These are phyloP conservation scores for Rhodocollybia butyracea DNA, from an alignment of 768 basidiomycete genomes.

Conservation along the genomic window DNA sequence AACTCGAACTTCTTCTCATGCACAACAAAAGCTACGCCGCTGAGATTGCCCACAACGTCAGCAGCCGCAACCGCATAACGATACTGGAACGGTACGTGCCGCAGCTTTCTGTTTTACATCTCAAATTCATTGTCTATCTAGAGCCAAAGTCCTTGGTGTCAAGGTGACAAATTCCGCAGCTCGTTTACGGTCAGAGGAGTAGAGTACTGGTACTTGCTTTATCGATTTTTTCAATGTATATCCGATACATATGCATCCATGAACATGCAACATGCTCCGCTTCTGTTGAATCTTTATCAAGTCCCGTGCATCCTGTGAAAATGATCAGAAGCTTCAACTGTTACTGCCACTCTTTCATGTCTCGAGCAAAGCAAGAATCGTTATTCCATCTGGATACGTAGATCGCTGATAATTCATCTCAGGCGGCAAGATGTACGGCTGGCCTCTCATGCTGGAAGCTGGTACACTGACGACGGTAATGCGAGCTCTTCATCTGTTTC, in stretches of 20 bases:
- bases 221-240: conserved; percentile 48
- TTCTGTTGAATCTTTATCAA: background rate
- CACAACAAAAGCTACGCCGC: conserved; percentile 96
- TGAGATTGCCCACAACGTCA: conserved; percentile 95
- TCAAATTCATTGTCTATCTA: conserved; percentile 25
- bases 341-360: conserved; percentile 9
- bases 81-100: conserved; percentile 79
- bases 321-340: background rate
- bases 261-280: conserved; percentile 35
- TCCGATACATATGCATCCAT: conserved; percentile 46
- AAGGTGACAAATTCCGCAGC: conserved; percentile 94
- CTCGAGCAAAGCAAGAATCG: background rate
- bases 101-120: background rate
- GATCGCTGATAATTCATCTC: background rate
- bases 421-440: conserved; percentile 28
- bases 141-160: conserved; percentile 82
- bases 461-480: conserved; percentile 78
- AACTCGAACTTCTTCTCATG: conserved; percentile 94
- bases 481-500: conserved; percentile 12
- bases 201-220: conserved; percentile 39
- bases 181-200: conserved; percentile 94
- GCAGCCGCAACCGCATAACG: conserved; percentile 88
- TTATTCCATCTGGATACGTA: background rate
- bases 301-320: no score
- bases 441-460: conserved; percentile 85